A percentile compares a stretch with the other conserved stretches of the same genome.
Conservation (phyloP, 2,329 filamentous ascomycete species). For the Colletotrichum cuscutae region DNA sequence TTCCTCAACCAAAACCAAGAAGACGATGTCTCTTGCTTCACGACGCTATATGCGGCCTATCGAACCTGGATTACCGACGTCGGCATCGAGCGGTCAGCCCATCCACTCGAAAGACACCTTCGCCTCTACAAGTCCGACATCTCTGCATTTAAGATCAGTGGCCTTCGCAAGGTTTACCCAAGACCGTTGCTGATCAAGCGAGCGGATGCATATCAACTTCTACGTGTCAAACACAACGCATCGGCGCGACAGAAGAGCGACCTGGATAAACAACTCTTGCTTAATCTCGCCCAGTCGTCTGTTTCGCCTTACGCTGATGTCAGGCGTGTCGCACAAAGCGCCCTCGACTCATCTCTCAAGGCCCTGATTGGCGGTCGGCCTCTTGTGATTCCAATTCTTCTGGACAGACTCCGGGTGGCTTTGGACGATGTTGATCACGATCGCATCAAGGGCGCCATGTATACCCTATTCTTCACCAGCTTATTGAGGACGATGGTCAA, state of each 20-base stretch:
- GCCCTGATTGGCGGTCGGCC: conserved; percentile 88
- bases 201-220: conserved; percentile 93
- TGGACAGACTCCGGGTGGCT: conserved; percentile 81
- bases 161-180: conserved; percentile 91
- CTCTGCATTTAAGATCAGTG: conserved; percentile 93
- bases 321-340: conserved; percentile 90
- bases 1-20: conserved; percentile 89
- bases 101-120: conserved; percentile 88
- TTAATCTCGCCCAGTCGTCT: conserved; percentile 90
- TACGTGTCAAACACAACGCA: conserved; percentile 94
- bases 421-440: conserved; percentile 85
- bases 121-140: conserved; percentile 88
- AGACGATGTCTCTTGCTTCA: conserved; percentile 96
- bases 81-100: conserved; percentile 93
- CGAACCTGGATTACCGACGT: conserved; percentile 98
- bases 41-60: conserved; percentile 90
- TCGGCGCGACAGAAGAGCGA: conserved; percentile 87
- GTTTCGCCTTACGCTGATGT: conserved; percentile 95
- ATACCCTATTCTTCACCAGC: conserved; percentile 88
- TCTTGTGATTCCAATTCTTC: conserved; percentile 87
- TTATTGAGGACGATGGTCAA: conserved; percentile 87
- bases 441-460: conserved; percentile 94
- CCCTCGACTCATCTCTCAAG: conserved; percentile 93
- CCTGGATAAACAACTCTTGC: conserved; percentile 85
- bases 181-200: conserved; percentile 91